A percentile compares a stretch with the other conserved stretches of the same genome.
Conservation (phyloP, 2,329 filamentous ascomycete species). For the Aspergillus phoenicis region DNA sequence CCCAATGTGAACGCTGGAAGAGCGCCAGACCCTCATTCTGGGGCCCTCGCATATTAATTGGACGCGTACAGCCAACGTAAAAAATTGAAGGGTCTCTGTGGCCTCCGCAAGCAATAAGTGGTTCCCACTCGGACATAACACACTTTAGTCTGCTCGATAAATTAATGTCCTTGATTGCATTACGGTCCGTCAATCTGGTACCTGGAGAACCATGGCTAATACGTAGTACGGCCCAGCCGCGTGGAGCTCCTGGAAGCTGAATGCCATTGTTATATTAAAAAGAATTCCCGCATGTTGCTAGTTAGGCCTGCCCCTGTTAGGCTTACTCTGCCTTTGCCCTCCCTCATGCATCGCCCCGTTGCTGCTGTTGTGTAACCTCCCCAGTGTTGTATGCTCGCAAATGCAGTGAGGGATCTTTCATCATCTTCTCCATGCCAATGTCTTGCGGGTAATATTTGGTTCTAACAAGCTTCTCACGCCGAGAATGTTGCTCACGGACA, state of each 20-base stretch:
- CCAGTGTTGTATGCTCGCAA: neutral
- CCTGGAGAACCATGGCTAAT: slow-evolving; percentile 6
- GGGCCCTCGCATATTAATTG: neutral
- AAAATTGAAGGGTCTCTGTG: slow-evolving; percentile 1
- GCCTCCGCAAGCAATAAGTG: neutral
- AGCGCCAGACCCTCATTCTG: neutral
- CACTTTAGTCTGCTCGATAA: neutral
- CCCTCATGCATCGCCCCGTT: neutral
- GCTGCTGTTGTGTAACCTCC: neutral
- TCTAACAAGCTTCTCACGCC: slow-evolving; percentile 2
- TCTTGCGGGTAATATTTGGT: neutral
- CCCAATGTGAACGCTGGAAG: neutral
- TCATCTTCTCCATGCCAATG: neutral
- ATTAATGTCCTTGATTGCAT: neutral
- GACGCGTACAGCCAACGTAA: neutral
- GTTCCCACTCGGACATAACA: neutral
- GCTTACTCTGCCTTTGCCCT: neutral
- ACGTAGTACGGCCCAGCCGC: neutral
- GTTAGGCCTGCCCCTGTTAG: neutral
- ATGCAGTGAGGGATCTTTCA: neutral
- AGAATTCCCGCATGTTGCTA: neutral
- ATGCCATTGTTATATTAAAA: slow-evolving; percentile 6
- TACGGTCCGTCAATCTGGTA: slow-evolving; percentile 1
- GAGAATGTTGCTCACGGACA: slow-evolving; percentile 24
- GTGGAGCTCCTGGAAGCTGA: neutral